Conservation (phyloP, 2,329 filamentous ascomycete species). For the Ascosphaera apis region DNA sequence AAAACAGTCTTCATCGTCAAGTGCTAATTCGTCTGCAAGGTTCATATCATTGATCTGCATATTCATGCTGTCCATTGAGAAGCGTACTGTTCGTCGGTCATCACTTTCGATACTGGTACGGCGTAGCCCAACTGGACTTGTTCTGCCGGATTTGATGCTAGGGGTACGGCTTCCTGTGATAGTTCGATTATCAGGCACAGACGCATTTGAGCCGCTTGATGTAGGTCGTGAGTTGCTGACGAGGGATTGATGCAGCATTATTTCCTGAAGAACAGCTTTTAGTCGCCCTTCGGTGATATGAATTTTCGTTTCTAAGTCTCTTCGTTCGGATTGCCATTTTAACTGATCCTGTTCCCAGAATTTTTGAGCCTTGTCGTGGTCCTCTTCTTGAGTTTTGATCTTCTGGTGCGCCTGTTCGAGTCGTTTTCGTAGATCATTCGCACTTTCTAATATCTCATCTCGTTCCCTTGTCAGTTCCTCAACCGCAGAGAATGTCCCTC, state of each 20-base stretch:
- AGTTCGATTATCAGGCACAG: constrained; percentile 32
- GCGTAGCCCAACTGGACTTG: constrained; percentile 33
- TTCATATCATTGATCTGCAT: constrained; percentile 46
- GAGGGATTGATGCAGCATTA: too few relatives aligned
- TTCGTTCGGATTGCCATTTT: constrained; percentile 60
- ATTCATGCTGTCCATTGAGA: too few relatives aligned
- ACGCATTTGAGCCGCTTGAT: too few relatives aligned
- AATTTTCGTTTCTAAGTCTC: constrained; percentile 59
- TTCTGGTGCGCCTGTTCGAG: constrained; percentile 61
- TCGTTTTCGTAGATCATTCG: constrained; percentile 49
- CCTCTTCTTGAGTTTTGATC: constrained; percentile 56
- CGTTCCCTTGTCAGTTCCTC: constrained; percentile 66
- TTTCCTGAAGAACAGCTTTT: constrained; percentile 65
- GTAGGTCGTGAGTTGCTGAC: too few relatives aligned
- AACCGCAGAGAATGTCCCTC: constrained; percentile 65
- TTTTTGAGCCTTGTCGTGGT: constrained; percentile 52
- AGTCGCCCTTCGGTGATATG: constrained; percentile 78
- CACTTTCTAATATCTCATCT: constrained; percentile 55
- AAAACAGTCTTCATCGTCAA: constrained; percentile 59
- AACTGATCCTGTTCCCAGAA: constrained; percentile 72
- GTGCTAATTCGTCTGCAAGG: constrained; percentile 74
- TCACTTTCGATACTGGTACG: constrained; percentile 32
- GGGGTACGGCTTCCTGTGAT: constrained; percentile 40
- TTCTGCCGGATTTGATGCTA: constrained; percentile 55
- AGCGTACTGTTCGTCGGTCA: too few relatives aligned